Percentiles rank a stretch among this genome's conserved stretches.
These are phyloP conservation scores for Nannizziopsis barbatae DNA, from an alignment of 2,329 filamentous ascomycete species.

Conservation along the genomic window DNA sequence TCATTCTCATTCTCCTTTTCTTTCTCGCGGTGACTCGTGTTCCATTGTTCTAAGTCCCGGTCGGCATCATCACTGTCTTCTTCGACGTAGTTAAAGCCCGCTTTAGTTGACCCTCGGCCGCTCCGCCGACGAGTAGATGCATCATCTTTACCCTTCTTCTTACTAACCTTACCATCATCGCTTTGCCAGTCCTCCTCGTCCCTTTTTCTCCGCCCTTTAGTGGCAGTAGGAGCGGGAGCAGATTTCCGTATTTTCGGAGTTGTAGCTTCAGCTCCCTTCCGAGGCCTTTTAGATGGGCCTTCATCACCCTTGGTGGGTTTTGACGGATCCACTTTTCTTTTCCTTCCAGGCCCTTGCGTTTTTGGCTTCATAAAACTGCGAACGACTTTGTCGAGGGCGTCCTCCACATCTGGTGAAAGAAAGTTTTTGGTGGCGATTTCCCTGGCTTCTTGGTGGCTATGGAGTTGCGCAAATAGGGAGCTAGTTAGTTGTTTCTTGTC, in stretches of 20 bases:
- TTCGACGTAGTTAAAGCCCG: constrained; percentile 35
- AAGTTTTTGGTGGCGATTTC: constrained; percentile 79
- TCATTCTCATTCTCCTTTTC: constrained; percentile 13
- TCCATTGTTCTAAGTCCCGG: constrained; percentile 32
- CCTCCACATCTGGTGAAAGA: constrained; percentile 63
- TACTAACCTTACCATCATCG: constrained; percentile 34
- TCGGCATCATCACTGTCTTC: constrained; percentile 37
- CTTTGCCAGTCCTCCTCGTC: constrained; percentile 33
- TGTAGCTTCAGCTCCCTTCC: constrained; percentile 22
- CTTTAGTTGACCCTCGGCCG: constrained; percentile 26
- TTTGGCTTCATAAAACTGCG: constrained; percentile 55
- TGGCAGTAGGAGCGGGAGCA: constrained; percentile 20
- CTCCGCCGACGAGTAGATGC: constrained; percentile 31
- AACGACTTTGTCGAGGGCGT: constrained; percentile 66
- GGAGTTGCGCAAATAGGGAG: constrained; percentile 64
- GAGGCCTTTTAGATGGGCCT: constrained; percentile 8
- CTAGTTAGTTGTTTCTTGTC: constrained; percentile 70
- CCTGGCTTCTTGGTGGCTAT: constrained; percentile 66
- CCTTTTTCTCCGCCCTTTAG: constrained; percentile 27
- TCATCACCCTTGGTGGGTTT: constrained; percentile 12
- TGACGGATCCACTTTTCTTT: constrained; percentile 32
- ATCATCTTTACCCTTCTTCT: constrained; percentile 25
- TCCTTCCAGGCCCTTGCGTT: constrained; percentile 27
- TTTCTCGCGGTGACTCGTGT: constrained; percentile 21
- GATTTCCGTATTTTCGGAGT: constrained; percentile 26